Evolutionary conservation across 306 rosid genomes (phyloP).

Genomic region (Boehmeria nivea): DNA sequence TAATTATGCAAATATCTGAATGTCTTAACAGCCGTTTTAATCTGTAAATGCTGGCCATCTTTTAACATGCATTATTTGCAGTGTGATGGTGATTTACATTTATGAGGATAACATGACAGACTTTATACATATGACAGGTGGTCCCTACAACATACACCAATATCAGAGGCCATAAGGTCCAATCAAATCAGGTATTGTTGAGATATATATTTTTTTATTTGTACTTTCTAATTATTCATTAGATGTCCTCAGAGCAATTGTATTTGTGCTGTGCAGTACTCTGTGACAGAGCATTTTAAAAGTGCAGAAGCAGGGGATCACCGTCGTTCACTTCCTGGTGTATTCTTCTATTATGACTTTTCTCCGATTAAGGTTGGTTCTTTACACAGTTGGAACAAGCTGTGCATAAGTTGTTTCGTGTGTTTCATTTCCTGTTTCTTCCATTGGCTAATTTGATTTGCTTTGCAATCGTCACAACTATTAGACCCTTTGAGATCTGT

Average conservation of each 20-base stretch:
- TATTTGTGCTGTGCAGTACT: slow-evolving; percentile 56
- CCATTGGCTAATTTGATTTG: too few species aligned
- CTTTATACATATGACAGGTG: slow-evolving; percentile 45
- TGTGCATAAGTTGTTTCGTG: neutral
- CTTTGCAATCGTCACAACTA: too few species aligned
- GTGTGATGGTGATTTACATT: too few species aligned
- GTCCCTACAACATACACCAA: slow-evolving; percentile 76
- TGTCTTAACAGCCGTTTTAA: too few species aligned
- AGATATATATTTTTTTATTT: slow-evolving; percentile 10
- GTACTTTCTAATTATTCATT: slow-evolving; percentile 10
- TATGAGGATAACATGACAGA: slow-evolving; percentile 6
- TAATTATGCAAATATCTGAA: too few species aligned
- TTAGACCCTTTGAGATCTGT: too few species aligned
- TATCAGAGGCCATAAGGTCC: slow-evolving; percentile 53
- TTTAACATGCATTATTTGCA: too few species aligned
- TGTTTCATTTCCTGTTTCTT: neutral
- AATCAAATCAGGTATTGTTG: slow-evolving; percentile 77
- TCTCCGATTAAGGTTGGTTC: slow-evolving; percentile 78
- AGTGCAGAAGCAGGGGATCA: slow-evolving; percentile 55
- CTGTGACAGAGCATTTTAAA: slow-evolving; percentile 90
- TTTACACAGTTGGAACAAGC: too few species aligned
- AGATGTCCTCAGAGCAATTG: slow-evolving; percentile 16
- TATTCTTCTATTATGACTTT: slow-evolving; percentile 74
- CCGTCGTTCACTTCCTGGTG: slow-evolving; percentile 51
- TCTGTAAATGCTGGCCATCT: too few species aligned